phyloP scores from a whole-genome alignment of 192 early-diverging fungal species.

The Pilobolus umbonatus region DNA sequence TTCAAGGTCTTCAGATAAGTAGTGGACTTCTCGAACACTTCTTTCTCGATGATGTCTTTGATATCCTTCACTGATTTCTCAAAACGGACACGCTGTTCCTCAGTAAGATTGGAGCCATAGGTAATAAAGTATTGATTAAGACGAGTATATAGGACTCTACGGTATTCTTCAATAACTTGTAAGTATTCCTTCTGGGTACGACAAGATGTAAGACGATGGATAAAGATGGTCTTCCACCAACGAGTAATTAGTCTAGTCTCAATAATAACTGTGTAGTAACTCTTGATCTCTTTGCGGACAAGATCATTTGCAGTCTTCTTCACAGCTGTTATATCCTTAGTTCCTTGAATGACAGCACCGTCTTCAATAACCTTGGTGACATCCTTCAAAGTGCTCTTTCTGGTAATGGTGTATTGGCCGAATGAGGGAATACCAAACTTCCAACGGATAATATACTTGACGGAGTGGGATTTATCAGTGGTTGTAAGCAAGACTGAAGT shows the following conservation, averaged over 20 bases:
- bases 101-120: background rate
- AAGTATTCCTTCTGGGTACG: conserved; percentile 10
- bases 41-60: background rate
- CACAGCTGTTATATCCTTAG: background rate
- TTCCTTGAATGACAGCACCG: conserved; percentile 8
- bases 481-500: background rate
- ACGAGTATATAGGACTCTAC: conserved; percentile 3
- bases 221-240: conserved; percentile 12
- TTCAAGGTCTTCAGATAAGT: background rate
- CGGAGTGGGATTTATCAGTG: background rate
- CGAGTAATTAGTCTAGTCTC: conserved; percentile 6
- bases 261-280: background rate
- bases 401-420: conserved; percentile 7
- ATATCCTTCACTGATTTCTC: background rate
- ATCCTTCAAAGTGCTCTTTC: background rate
- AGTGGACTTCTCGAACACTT: background rate
- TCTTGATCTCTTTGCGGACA: background rate
- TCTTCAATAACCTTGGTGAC: conserved; percentile 7
- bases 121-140: conserved; percentile 3
- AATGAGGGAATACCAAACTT: conserved; percentile 20
- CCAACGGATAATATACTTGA: conserved; percentile 11
- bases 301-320: background rate
- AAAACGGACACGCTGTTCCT: background rate
- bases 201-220: conserved; percentile 8
- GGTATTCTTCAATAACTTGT: conserved; percentile 12